Conservation (phyloP, 352 stramenopile genomes). For the Globisporangium barbulae region DNA sequence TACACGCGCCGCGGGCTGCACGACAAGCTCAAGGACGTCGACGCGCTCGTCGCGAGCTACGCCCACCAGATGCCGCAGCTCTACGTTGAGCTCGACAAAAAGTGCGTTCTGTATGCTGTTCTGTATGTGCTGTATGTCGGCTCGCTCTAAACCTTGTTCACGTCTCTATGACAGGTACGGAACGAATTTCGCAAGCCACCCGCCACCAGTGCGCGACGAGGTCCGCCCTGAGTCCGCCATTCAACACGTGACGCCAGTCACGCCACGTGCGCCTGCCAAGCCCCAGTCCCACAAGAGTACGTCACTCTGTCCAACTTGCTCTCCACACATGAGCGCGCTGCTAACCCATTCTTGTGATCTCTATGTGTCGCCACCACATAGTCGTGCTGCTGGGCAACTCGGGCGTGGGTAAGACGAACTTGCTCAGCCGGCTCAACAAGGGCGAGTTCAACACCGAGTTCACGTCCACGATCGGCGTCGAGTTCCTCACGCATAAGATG, state of each 20-base stretch:
- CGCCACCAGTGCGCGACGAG: constrained; percentile 41
- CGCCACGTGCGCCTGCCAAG: constrained; percentile 35
- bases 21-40: constrained; percentile 71
- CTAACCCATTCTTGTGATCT: constrained; percentile 4
- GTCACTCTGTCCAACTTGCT: constrained; percentile 1
- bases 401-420: constrained; percentile 83
- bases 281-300: constrained; percentile 63
- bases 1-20: constrained; percentile 58
- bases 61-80: constrained; percentile 49
- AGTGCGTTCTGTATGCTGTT: constrained; percentile 27
- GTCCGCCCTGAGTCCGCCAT: constrained; percentile 22
- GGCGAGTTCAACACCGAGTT: constrained; percentile 85
- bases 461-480: constrained; percentile 79
- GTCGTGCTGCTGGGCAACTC: constrained; percentile 84
- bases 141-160: neutral
- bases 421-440: constrained; percentile 78
- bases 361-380: constrained; percentile 9
- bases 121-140: no score
- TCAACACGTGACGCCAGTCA: constrained; percentile 17
- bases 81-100: constrained; percentile 68
- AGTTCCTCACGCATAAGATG: constrained; percentile 86
- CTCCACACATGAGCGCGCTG: neutral
- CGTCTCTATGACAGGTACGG: constrained; percentile 41
- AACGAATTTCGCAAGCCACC: constrained; percentile 47
- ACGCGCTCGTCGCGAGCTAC: constrained; percentile 52